Evolutionary conservation across 805 yeast species (phyloP), one percentile per base, ranked within the genome.

Genomic region (Teunomyces lycoperdinae): DNA sequence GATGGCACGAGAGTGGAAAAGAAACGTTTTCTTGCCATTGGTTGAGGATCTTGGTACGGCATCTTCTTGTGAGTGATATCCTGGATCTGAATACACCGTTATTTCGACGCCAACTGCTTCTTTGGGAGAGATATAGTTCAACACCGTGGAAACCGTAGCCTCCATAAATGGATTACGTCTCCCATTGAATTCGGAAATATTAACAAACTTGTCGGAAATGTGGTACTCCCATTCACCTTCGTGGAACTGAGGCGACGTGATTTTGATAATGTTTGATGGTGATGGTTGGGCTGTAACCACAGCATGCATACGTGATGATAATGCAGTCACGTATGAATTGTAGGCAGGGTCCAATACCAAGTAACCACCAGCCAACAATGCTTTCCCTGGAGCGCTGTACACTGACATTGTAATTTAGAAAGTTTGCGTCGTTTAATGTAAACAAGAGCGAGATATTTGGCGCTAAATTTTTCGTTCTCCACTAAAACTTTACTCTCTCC

Each of bases 351-450:
- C 94, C 16, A 94, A 70, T 0, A 94, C 98, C 30, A 94, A 74
- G 62, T 94, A 94, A 0, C 99, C 99, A 14, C 99, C 99, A 0
- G 94, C 97, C 9, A 94, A 58, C 26, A 94, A 72, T 1, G 97
- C 98, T 64, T 94, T 94, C 0, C 98, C 97, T 0, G 99, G 97
- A 0, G 98, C 95, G 60, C 96, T 87, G 62, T 81, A 92, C 7
- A 84, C 88, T 46, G 70, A 67, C 35, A 52, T 42, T 13, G 17
- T 32, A 5, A 10, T 3, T 20, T 20, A 20, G 6, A 20, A 20
- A 20, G 24, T 6, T 20, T 20, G 24, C 24, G 24, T 20, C 24
- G 24, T 20, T 20, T 20, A 20, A 4, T 20, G 24, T 5, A 20
- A 20, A 20, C 6, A 20, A 20, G 24, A 20, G 24, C 24, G 24